These are phyloP conservation scores for Boletus pseudo-olivaceus DNA, from an alignment of 768 basidiomycete genomes.

Conservation along the genomic window DNA sequence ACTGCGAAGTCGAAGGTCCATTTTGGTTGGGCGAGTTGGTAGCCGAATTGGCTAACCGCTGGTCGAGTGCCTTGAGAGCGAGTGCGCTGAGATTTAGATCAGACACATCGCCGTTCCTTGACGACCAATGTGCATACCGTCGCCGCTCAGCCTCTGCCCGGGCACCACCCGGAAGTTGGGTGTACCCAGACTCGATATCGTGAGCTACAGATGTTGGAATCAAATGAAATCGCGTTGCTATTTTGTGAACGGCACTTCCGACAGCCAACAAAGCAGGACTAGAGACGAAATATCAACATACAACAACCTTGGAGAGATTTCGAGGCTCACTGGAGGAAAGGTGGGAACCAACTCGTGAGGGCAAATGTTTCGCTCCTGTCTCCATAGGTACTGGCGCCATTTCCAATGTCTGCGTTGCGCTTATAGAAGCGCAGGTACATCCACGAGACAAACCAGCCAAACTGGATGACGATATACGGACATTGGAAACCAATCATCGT, in stretches of 20 bases:
- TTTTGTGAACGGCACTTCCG: conserved; percentile 62
- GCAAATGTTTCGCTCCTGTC: conserved; percentile 97
- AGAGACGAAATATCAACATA: conserved; percentile 1
- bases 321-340: conserved; percentile 78
- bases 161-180: conserved; percentile 78
- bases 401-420: conserved; percentile 65
- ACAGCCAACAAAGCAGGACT: conserved; percentile 71
- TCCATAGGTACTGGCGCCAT: conserved; percentile 72
- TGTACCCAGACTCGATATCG: conserved; percentile 77
- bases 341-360: conserved; percentile 95
- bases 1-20: conserved; percentile 27
- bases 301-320: neutral
- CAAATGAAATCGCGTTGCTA: conserved; percentile 68
- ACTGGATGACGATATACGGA: conserved; percentile 93
- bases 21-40: conserved; percentile 30
- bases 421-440: conserved; percentile 97
- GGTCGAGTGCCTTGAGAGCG: conserved; percentile 95
- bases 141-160: conserved; percentile 95
- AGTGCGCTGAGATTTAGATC: conserved; percentile 62
- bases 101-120: conserved; percentile 1
- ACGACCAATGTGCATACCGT: conserved; percentile 50
- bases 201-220: conserved; percentile 55
- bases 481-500: conserved; percentile 81
- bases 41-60: conserved; percentile 70
- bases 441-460: conserved; percentile 98